Evolutionary conservation across 257 asterid species (phyloP).

Genomic region (Euphrasia confusa): DNA sequence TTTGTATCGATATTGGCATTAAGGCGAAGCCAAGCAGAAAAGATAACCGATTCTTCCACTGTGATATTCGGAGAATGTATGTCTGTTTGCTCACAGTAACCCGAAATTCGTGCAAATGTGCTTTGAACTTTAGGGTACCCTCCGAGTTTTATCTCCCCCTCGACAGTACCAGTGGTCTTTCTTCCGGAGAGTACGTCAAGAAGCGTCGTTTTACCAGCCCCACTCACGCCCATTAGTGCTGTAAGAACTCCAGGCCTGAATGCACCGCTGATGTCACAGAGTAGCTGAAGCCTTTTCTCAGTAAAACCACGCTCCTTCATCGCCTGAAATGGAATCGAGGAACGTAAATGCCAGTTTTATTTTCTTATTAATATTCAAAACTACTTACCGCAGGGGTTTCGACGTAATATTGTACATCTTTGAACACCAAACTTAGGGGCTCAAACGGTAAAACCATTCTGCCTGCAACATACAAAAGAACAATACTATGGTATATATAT

Average conservation of each 20-base stretch:
- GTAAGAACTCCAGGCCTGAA: slow-evolving; percentile 60
- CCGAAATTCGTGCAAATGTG: slow-evolving; percentile 51
- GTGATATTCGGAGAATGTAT: slow-evolving; percentile 56
- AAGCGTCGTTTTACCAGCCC: slow-evolving; percentile 64
- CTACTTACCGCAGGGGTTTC: slow-evolving; percentile 45
- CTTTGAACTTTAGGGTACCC: slow-evolving; percentile 54
- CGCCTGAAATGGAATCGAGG: slow-evolving; percentile 32
- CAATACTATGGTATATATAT: not conserved
- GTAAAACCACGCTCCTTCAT: slow-evolving; percentile 53
- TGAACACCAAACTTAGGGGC: slow-evolving; percentile 45
- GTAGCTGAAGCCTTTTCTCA: slow-evolving; percentile 43
- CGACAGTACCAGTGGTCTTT: slow-evolving; percentile 47
- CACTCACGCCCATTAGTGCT: slow-evolving; percentile 61
- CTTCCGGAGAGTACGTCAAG: slow-evolving; percentile 64
- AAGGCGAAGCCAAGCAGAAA: slow-evolving; percentile 64
- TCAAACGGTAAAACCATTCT: slow-evolving; percentile 63
- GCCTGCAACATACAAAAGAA: slow-evolving; percentile 29
- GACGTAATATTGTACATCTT: slow-evolving; percentile 48
- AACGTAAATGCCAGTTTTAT: too few relatives aligned
- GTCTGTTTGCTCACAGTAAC: slow-evolving; percentile 56
- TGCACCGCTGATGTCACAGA: slow-evolving; percentile 44
- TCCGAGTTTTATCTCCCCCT: slow-evolving; percentile 52
- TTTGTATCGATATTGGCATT: slow-evolving; percentile 36
- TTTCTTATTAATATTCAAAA: not conserved
- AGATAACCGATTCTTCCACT: slow-evolving; percentile 48